These are phyloP conservation scores for Pseudocercospora macadamiae DNA, from an alignment of 2,329 filamentous ascomycete genomes.

Conservation along the genomic window DNA sequence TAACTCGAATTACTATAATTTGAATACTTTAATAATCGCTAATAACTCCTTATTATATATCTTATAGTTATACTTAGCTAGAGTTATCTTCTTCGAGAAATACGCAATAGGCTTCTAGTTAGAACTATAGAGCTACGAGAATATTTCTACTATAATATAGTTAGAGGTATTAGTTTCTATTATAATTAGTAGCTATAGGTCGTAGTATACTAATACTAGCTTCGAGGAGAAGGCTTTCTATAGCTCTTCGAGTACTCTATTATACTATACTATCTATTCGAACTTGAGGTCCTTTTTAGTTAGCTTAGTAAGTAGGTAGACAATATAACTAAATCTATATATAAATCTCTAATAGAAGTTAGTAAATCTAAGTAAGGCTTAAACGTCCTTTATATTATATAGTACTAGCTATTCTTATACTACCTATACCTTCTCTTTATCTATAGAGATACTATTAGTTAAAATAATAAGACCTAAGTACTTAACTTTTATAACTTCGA, in stretches of 20 bases:
- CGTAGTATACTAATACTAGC: not conserved
- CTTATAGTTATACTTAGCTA: too few relatives aligned
- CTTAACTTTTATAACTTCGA: too few relatives aligned
- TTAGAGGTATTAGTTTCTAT: not conserved
- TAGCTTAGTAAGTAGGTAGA: not conserved
- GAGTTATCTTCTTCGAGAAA: not conserved
- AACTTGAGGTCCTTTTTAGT: not conserved
- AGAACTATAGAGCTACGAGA: not conserved
- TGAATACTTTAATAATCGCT: not conserved
- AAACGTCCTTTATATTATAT: not conserved
- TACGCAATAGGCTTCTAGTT: not conserved
- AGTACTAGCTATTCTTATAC: not conserved
- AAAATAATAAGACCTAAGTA: conserved; percentile 22
- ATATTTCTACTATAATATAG: not conserved
- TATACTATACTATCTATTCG: not conserved
- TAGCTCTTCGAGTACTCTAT: not conserved
- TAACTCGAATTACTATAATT: not conserved
- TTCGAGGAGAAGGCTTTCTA: not conserved
- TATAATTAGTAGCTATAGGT: not conserved
- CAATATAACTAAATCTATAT: not conserved
- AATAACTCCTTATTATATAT: too few relatives aligned
- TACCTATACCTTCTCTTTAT: not conserved
- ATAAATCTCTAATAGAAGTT: not conserved
- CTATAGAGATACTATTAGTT: not conserved
- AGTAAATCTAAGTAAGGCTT: conserved; percentile 4